Evolutionary conservation across 1,284 basidiomycete species (phyloP).

Genomic region (Mycosarcoma mackinlayi): DNA sequence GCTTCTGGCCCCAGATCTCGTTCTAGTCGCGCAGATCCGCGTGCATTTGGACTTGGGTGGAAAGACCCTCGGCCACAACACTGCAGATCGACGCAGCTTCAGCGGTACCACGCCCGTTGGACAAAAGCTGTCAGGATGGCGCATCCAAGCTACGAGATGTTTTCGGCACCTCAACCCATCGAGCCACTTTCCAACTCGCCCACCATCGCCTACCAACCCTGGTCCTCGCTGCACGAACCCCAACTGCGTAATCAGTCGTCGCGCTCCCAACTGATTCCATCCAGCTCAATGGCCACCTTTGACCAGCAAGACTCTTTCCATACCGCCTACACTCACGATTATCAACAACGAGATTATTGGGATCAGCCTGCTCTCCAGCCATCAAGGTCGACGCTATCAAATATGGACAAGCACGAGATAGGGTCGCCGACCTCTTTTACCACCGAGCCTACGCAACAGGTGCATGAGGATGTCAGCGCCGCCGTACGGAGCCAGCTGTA

Average conservation of each 20-base stretch:
- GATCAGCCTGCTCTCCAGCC: constrained; percentile 22
- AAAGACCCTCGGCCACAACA: no score
- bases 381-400: constrained; percentile 4
- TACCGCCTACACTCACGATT: background rate
- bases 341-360: constrained; percentile 19
- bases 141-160: constrained; percentile 22
- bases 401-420: constrained; percentile 8
- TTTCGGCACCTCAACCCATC: constrained; percentile 16
- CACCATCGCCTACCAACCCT: constrained; percentile 18
- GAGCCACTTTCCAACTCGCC: constrained; percentile 30
- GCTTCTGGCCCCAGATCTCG: no score
- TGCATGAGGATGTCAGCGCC: constrained; percentile 4
- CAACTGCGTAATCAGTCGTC: constrained; percentile 13
- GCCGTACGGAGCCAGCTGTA: constrained; percentile 4
- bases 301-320: no score
- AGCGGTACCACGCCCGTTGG: no score
- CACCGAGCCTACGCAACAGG: background rate
- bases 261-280: constrained; percentile 7
- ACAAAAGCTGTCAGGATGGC: constrained; percentile 18
- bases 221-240: constrained; percentile 10
- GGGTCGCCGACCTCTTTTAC: constrained; percentile 3
- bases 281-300: no score
- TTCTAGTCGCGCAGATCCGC: no score
- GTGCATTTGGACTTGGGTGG: no score
- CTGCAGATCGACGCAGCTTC: no score